Conservation (phyloP, 2,329 filamentous ascomycete genomes). For the Aspergillus novofumigatus region DNA sequence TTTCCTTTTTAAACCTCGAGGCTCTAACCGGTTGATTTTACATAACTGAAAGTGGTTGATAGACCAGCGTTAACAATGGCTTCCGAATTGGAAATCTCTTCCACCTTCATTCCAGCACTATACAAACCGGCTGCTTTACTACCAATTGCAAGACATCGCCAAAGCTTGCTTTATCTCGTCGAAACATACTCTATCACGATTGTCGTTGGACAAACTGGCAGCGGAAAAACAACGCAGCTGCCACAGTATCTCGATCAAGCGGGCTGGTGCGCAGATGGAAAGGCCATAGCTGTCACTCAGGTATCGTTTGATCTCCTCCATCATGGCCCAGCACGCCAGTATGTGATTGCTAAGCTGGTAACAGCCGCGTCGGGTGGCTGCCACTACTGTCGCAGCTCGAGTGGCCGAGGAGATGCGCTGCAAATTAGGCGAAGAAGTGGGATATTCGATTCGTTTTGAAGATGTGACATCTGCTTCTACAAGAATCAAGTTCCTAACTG, state of each 20-base stretch:
- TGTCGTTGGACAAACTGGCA: constrained; percentile 89
- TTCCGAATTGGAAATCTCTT: constrained; percentile 41
- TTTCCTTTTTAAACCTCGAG: not conserved
- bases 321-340: not conserved
- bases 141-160: constrained; percentile 78
- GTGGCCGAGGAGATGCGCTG: constrained; percentile 88
- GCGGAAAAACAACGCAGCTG: constrained; percentile 92
- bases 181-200: constrained; percentile 83
- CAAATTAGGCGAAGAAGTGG: constrained; percentile 82
- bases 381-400: constrained; percentile 79
- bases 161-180: constrained; percentile 77
- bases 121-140: constrained; percentile 81
- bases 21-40: not conserved
- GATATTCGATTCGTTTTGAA: constrained; percentile 89
- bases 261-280: constrained; percentile 83
- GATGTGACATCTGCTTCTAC: constrained; percentile 84
- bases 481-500: constrained; percentile 90
- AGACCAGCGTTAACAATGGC: constrained; percentile 30
- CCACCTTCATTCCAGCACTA: constrained; percentile 67
- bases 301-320: constrained; percentile 48
- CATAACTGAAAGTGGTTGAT: not conserved
- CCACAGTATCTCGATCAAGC: constrained; percentile 85
- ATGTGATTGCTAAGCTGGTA: constrained; percentile 5
- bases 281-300: constrained; percentile 84
- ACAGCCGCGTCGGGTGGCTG: constrained; percentile 83